A percentile compares a stretch with the other conserved stretches of the same genome.
These are phyloP conservation scores for Fragaria iinumae DNA, from an alignment of 306 rosid genomes.

Conservation along the genomic window DNA sequence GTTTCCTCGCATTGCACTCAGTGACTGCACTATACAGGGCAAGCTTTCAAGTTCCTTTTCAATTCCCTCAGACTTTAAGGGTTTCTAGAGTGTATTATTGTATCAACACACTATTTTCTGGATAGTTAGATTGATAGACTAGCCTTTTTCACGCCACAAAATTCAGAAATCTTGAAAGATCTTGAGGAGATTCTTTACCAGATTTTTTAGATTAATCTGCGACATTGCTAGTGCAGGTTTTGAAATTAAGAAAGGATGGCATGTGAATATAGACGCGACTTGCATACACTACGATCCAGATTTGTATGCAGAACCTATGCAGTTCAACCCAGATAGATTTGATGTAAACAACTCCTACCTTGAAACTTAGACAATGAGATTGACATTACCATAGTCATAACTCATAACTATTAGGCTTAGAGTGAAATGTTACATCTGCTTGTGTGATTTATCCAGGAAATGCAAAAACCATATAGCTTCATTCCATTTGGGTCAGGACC, in stretches of 20 bases:
- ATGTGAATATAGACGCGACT: slow-evolving; percentile 66
- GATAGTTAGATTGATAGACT: not conserved
- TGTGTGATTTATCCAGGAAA: slow-evolving; percentile 41
- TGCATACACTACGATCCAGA: slow-evolving; percentile 62
- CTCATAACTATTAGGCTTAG: not conserved
- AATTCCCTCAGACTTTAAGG: not conserved
- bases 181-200: not conserved
- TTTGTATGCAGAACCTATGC: slow-evolving; percentile 49
- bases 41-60: slow-evolving; percentile 14
- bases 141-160: not conserved
- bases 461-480: slow-evolving; percentile 64
- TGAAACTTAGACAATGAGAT: not conserved
- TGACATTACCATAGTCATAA: not conserved
- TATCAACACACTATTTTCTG: not conserved
- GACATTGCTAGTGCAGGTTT: slow-evolving; percentile 40
- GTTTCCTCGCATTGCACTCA: slow-evolving; percentile 71
- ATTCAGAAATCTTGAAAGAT: not conserved
- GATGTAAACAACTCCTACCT: slow-evolving; percentile 37
- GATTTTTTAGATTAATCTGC: not conserved
- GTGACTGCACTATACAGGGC: slow-evolving; percentile 64
- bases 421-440: not conserved
- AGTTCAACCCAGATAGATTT: slow-evolving; percentile 74
- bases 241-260: slow-evolving; percentile 73
- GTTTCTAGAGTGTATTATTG: not conserved
- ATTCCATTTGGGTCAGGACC: slow-evolving; percentile 75